These are phyloP conservation scores for Thuja plicata DNA, from an alignment of 83 land plant genomes.

Conservation along the genomic window DNA sequence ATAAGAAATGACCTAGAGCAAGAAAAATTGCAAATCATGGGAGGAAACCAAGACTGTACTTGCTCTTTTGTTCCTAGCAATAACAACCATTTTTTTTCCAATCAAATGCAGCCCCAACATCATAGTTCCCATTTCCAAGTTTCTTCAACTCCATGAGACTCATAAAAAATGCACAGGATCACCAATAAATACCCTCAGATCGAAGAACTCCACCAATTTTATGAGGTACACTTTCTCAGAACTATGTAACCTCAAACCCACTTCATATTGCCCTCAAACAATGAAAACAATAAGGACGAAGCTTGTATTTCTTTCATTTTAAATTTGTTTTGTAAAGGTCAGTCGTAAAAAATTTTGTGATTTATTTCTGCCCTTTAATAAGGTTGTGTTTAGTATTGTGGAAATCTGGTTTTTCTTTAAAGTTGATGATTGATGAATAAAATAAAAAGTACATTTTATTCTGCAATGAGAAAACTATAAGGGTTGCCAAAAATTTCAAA, in stretches of 20 bases:
- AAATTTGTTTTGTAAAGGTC: no score
- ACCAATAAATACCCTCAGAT: background rate
- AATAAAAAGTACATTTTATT: no score
- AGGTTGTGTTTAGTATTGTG: no score
- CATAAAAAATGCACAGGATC: background rate
- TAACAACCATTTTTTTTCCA: background rate
- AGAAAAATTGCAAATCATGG: background rate
- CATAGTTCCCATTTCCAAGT: background rate
- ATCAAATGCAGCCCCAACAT: background rate
- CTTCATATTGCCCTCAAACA: background rate
- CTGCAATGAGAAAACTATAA: no score
- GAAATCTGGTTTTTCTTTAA: no score
- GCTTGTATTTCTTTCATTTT: no score
- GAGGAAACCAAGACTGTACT: background rate
- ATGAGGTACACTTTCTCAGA: no score
- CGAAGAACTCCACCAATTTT: background rate
- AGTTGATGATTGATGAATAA: no score
- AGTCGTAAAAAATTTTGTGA: no score
- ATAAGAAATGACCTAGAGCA: background rate
- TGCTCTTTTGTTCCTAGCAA: background rate
- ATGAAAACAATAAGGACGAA: no score
- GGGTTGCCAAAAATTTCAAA: no score
- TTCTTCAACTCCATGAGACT: background rate
- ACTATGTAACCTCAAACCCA: background rate
- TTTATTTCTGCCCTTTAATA: no score